phyloP scores from a whole-genome alignment of 1,139 yeast species.

The Kodamaea alishanica region DNA sequence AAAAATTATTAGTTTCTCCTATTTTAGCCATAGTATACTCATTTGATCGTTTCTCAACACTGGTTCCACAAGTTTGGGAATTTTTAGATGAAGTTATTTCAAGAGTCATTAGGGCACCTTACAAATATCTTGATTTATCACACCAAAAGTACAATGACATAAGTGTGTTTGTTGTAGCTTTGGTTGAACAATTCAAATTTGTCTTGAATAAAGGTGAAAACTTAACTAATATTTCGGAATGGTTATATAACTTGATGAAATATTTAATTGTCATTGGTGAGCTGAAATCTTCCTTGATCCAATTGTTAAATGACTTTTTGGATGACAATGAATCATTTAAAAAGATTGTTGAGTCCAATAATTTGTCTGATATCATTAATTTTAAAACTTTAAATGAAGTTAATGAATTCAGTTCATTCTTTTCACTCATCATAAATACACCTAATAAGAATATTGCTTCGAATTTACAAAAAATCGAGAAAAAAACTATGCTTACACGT shows the following conservation, averaged over 20 bases:
- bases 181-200: slow-evolving; percentile 72
- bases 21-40: slow-evolving; percentile 40
- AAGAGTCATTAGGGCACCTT: slow-evolving; percentile 70
- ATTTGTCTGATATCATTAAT: slow-evolving; percentile 5
- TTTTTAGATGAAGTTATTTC: slow-evolving; percentile 72
- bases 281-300: slow-evolving; percentile 29
- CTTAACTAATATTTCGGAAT: slow-evolving; percentile 19
- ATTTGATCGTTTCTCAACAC: slow-evolving; percentile 13
- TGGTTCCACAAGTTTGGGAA: slow-evolving; percentile 37
- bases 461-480: slow-evolving; percentile 9
- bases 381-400: background rate
- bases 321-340: slow-evolving; percentile 10
- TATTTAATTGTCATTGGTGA: slow-evolving; percentile 55
- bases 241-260: slow-evolving; percentile 51
- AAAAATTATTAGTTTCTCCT: slow-evolving; percentile 43
- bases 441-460: slow-evolving; percentile 19
- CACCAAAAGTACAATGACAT: slow-evolving; percentile 35
- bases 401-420: slow-evolving; percentile 13
- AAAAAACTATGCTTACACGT: slow-evolving; percentile 38
- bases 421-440: slow-evolving; percentile 21
- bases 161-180: slow-evolving; percentile 65
- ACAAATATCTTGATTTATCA: slow-evolving; percentile 72
- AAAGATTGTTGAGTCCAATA: slow-evolving; percentile 5
- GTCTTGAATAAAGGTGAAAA: slow-evolving; percentile 20
- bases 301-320: slow-evolving; percentile 22